Evolutionary conservation across 352 stramenopile genomes (phyloP), one percentile per base, ranked within the genome.

Genomic region (Phytopythium sindhum): DNA sequence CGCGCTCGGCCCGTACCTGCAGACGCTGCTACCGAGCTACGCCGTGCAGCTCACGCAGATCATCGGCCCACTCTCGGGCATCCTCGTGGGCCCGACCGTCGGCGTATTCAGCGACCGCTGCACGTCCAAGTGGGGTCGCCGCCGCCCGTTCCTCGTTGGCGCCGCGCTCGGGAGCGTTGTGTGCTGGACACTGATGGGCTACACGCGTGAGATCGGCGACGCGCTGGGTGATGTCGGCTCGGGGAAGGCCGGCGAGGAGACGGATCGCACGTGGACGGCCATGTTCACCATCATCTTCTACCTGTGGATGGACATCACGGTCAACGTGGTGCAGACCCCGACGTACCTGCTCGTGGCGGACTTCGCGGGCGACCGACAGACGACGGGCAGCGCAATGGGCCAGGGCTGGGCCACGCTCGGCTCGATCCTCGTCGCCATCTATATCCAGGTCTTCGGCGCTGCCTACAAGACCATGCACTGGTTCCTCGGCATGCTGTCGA

Each of bases 261-360:
- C 66, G 14, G 67, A 73, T 44, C 80, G 72, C 42, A 75, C 63
- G 12, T 89, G 72, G 70, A 89, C 80, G 2, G 64, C 73, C 10
- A 42, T 80, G 23, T 71, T 89, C 24, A 84, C 69, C 1, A 70
- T 86, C n/a, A 60, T 85, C 45, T 85, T 84, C 60, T 86, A 89
- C 72, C 60, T 74, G 4, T 86, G 77, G 77, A 89, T 89, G 80
- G 80, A 87, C 52, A 68, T 89, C 24, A 78, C 71, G 26, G 68
- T 86, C 48, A 86, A 89, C 60, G 31, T 89, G n/a, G 73, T 77
- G 4, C 70, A 80, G 57, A 81, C 68, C 1, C 77, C 77, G 21
- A 72, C 68, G 19, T 66, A 78, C 57, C 33, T 89, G 44, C 31
- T 89, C 17, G 79, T 89, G 28, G 72, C 80, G 6, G 80, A 89